phyloP scores from a whole-genome alignment of 2,329 filamentous ascomycete genomes.

The Dendryphion nanum region DNA sequence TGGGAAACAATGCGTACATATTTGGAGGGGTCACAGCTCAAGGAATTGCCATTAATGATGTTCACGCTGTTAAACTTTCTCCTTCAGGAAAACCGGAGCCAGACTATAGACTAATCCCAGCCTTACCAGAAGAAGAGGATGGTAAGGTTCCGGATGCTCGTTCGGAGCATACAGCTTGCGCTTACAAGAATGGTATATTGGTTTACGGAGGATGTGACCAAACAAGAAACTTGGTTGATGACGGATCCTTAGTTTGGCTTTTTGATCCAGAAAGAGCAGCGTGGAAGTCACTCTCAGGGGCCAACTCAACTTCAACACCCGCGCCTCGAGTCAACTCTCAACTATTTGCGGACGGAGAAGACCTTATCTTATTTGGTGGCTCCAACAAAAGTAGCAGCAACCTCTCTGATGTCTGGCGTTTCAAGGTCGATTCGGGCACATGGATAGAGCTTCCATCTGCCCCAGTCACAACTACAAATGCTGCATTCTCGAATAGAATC shows the following conservation, averaged over 20 bases:
- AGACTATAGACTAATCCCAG: conserved; percentile 45
- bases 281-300: conserved; percentile 20
- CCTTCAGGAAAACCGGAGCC: conserved; percentile 31
- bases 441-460: conserved; percentile 27
- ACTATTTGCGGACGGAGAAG: conserved; percentile 19
- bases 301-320: conserved; percentile 12
- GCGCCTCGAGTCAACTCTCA: conserved; percentile 19
- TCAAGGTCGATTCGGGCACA: conserved; percentile 16
- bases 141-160: conserved; percentile 33
- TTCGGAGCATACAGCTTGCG: conserved; percentile 41
- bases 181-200: conserved; percentile 39
- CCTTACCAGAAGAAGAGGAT: conserved; percentile 26
- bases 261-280: conserved; percentile 33
- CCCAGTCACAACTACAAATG: conserved; percentile 31
- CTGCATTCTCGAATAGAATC: conserved; percentile 35
- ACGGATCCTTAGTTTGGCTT: conserved; percentile 41
- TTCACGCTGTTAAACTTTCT: conserved; percentile 40
- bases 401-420: conserved; percentile 28
- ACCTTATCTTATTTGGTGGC: conserved; percentile 28
- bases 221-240: conserved; percentile 30
- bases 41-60: conserved; percentile 42
- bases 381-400: conserved; percentile 13
- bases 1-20: conserved; percentile 45
- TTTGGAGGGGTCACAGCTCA: conserved; percentile 42
- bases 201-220: conserved; percentile 41